Evolutionary conservation across 2,329 filamentous ascomycete genomes (phyloP).

Genomic region (Hymenoscyphus salicellus): DNA sequence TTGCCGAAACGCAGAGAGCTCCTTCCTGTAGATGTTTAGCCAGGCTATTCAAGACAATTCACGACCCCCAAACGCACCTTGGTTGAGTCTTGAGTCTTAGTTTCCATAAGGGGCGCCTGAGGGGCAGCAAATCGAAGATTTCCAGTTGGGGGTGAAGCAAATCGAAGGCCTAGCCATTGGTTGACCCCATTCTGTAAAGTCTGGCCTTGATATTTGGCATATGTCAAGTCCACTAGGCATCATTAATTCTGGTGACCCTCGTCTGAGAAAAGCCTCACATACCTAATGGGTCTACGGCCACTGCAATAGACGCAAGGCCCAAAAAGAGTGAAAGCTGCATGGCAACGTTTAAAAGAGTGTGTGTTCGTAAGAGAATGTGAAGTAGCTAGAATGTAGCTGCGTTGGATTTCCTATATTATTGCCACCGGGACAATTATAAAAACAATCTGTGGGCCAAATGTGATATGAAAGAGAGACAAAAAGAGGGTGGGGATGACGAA

Average conservation of each 20-base stretch:
- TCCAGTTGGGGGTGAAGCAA: slow-evolving; percentile 61
- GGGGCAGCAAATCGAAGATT: slow-evolving; percentile 64
- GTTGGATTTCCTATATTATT: background rate
- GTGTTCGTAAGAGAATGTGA: background rate
- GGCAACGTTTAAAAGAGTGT: background rate
- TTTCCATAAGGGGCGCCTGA: slow-evolving; percentile 48
- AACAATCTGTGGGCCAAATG: background rate
- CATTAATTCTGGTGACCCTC: background rate
- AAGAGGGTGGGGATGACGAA: no score
- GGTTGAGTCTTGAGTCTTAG: slow-evolving; percentile 13
- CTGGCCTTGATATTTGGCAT: slow-evolving; percentile 61
- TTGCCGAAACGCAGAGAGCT: slow-evolving; percentile 18
- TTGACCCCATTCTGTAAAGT: slow-evolving; percentile 54
- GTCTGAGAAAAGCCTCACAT: background rate
- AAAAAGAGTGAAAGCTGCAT: background rate
- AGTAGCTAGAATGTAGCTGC: background rate
- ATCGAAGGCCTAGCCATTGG: slow-evolving; percentile 72
- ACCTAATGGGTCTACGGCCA: background rate
- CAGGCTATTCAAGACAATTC: background rate
- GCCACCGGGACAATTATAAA: background rate
- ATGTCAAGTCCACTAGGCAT: slow-evolving; percentile 53
- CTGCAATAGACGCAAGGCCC: background rate
- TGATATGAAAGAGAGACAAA: background rate
- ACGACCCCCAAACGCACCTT: slow-evolving; percentile 6
- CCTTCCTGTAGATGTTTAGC: slow-evolving; percentile 17